Evolutionary conservation across 805 yeast genomes (phyloP).

Genomic region (Candida ascalaphidarum): DNA sequence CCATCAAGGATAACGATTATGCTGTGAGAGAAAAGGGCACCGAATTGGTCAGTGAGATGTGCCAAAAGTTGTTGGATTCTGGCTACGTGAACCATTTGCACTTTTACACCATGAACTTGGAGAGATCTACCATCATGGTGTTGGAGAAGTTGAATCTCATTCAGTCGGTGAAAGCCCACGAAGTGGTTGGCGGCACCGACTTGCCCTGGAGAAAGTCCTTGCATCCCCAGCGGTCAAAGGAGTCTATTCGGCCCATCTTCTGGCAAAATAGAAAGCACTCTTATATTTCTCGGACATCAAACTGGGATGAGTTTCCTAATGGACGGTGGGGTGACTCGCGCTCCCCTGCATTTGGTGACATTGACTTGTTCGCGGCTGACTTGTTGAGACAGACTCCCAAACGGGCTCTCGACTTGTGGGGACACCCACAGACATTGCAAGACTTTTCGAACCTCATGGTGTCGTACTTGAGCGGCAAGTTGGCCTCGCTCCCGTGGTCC

Average conservation of each 20-base stretch:
- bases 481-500: constrained; percentile 85
- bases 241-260: constrained; percentile 86
- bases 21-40: constrained; percentile 82
- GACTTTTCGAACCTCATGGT: constrained; percentile 61
- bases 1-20: constrained; percentile 84
- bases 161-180: constrained; percentile 31
- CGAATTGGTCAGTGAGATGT: constrained; percentile 75
- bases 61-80: constrained; percentile 58
- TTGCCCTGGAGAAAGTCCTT: constrained; percentile 91
- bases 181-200: constrained; percentile 29
- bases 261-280: constrained; percentile 93
- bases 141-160: constrained; percentile 64
- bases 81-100: constrained; percentile 81
- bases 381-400: constrained; percentile 76
- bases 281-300: constrained; percentile 79
- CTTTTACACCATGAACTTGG: constrained; percentile 96
- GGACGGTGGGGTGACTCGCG: constrained; percentile 98
- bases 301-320: constrained; percentile 98
- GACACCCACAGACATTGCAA: constrained; percentile 51
- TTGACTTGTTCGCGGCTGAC: constrained; percentile 73
- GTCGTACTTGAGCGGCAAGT: constrained; percentile 61
- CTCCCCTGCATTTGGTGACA: constrained; percentile 93
- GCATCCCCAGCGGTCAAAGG: constrained; percentile 70
- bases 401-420: constrained; percentile 83
- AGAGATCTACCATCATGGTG: constrained; percentile 82